Percentiles rank a stretch among this genome's conserved stretches.
These are phyloP conservation scores for Apiospora malaysiana DNA, from an alignment of 2,329 filamentous ascomycete species.

Conservation along the genomic window DNA sequence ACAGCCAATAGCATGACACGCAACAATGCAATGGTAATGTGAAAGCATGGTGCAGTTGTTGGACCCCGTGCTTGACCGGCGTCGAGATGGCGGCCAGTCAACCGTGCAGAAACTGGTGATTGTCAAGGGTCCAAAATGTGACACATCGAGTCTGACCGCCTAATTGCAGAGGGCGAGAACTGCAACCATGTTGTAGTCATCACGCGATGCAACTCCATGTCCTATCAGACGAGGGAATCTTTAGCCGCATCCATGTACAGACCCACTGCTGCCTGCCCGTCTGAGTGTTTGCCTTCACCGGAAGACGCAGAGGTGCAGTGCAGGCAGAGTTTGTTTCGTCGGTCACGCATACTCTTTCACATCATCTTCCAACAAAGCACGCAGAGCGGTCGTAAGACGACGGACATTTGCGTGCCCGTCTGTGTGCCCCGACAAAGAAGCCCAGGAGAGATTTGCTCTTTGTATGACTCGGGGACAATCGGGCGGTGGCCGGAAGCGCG, in stretches of 20 bases:
- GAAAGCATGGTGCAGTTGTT: neutral
- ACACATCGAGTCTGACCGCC: constrained; percentile 6
- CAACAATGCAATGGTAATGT: neutral
- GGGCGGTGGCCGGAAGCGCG: neutral
- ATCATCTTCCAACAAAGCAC: neutral
- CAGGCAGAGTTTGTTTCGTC: neutral
- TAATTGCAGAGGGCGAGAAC: neutral
- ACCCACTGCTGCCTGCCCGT: neutral
- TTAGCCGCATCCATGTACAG: neutral
- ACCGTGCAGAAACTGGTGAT: neutral
- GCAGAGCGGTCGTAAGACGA: neutral
- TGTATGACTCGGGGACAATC: constrained; percentile 3
- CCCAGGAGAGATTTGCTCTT: neutral
- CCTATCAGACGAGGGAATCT: neutral
- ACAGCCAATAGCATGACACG: constrained; percentile 2
- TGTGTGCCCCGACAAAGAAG: neutral
- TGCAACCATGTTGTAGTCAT: neutral
- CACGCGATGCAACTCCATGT: neutral
- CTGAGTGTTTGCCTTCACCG: neutral
- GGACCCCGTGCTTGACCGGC: neutral
- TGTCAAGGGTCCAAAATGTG: neutral
- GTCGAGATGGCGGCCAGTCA: neutral
- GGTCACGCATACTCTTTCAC: neutral
- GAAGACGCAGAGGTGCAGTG: neutral
- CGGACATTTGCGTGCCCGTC: neutral